Evolutionary conservation across 2,329 filamentous ascomycete genomes (phyloP), one percentile per base, ranked within the genome.

Genomic region (Paracoccidioides lutzii): DNA sequence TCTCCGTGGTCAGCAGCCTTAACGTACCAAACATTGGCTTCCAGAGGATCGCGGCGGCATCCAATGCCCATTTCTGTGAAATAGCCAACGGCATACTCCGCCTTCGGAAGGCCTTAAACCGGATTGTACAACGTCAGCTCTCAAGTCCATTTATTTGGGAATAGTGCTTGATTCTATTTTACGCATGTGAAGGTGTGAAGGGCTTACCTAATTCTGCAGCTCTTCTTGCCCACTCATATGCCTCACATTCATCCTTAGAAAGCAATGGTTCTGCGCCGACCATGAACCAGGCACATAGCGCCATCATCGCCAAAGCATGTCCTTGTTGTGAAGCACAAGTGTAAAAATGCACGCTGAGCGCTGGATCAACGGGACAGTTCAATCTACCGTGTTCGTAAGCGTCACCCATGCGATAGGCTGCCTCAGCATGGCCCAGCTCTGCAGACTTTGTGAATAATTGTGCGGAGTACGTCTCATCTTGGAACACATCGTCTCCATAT

Each of bases 11-110:
- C 91, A 14, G 93, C 91, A 4, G 93, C 93, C 71, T 88, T 88
- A 62, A 98, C 91, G 68, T 98, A 98, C 91, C 90, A 97, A 37
- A 95, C 88, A 66, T 98, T 98, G 62, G 93, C 91, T 70, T 96
- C 90, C 45, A 98, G 80, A n/a, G 91, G 84, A 69, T 98, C 93
- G 51, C 89, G 84, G 41, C 90, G 87, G 69, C 90, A 96, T 52
- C 93, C 93, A 63, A 98, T 96, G 59, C 93, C 93, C 88, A 94
- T 95, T 70, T 98, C 93, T 4, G 90, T 96, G 69, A 98, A 98
- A 72, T 96, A 97, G 46, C 90, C 93, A 28, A 95, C 82, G 0
- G 93, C 89, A 64, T 97, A 98, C 69, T 96, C 83, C n/a, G 93
- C 93, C 69, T 82, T 82, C 2, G 73, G 68, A 6, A 78, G 68